Percentiles rank a stretch among this genome's conserved stretches.
Conservation (phyloP, 1,284 basidiomycete genomes). For the Naganishia cerealis region DNA sequence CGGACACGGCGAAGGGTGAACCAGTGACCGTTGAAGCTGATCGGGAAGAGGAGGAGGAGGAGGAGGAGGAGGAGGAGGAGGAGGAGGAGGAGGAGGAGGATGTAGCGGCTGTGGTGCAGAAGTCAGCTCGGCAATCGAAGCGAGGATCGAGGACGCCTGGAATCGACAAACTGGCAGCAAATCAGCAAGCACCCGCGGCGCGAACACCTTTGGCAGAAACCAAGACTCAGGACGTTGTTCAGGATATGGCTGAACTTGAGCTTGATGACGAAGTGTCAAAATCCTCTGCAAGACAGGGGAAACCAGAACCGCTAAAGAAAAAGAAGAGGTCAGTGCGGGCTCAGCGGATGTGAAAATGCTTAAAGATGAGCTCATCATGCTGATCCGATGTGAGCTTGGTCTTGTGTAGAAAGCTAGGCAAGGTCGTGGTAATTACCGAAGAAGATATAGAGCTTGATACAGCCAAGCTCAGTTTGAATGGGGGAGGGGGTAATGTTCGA, state of each 20-base stretch:
- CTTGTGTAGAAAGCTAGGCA: constrained; percentile 54
- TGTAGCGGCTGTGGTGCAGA: neutral
- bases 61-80: too few species aligned
- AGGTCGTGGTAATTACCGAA: constrained; percentile 55
- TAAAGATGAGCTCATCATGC: too few species aligned
- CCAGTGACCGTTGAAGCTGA: neutral
- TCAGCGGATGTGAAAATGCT: neutral
- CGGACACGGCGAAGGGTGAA: neutral
- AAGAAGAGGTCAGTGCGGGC: constrained; percentile 56
- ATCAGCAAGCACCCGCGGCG: neutral
- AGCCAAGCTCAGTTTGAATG: constrained; percentile 35
- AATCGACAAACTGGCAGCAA: neutral
- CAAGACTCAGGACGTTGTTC: neutral
- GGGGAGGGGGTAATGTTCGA: constrained; percentile 44
- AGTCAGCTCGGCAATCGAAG: neutral
- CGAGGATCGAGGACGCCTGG: neutral
- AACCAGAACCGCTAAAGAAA: constrained; percentile 55
- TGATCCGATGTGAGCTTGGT: neutral
- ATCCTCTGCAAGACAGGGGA: constrained; percentile 37
- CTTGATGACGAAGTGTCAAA: constrained; percentile 14
- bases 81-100: constrained; percentile 14
- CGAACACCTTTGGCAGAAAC: constrained; percentile 7
- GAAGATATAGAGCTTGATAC: constrained; percentile 54
- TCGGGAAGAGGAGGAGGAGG: constrained; percentile 10
- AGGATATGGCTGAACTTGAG: constrained; percentile 4